A percentile compares a stretch with the other conserved stretches of the same genome.
These are phyloP conservation scores for Thelonectria olida DNA, from an alignment of 2,329 filamentous ascomycete species.

Conservation along the genomic window DNA sequence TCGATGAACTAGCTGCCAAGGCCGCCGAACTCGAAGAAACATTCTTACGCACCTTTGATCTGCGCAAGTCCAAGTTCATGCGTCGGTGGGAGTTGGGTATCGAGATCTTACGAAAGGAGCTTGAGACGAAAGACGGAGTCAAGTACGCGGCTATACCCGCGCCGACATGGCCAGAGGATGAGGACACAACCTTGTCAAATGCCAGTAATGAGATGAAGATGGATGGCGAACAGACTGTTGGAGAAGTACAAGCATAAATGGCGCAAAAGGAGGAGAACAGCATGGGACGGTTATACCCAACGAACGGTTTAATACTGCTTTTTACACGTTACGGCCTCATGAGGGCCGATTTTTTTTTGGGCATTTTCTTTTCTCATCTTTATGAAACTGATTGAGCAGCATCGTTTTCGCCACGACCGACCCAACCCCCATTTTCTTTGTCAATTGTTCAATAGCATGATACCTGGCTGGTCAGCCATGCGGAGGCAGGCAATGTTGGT, in stretches of 20 bases:
- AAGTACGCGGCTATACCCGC: slow-evolving; percentile 51
- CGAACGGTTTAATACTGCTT: slow-evolving; percentile 16
- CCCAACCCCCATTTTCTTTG: slow-evolving; percentile 3
- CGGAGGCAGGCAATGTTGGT: slow-evolving; percentile 23
- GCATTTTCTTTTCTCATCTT: not conserved
- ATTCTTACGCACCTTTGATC: slow-evolving; percentile 54
- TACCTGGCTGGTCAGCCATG: slow-evolving; percentile 35
- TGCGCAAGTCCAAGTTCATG: slow-evolving; percentile 55
- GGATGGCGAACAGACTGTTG: not conserved
- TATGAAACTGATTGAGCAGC: not conserved
- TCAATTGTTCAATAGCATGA: slow-evolving; percentile 29
- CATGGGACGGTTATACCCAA: slow-evolving; percentile 3
- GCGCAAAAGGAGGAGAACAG: not conserved
- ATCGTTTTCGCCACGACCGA: slow-evolving; percentile 13
- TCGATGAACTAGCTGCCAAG: slow-evolving; percentile 56
- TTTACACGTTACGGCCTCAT: slow-evolving; percentile 5
- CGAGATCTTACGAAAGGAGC: slow-evolving; percentile 62
- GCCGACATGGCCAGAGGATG: slow-evolving; percentile 45
- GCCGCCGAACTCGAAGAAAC: slow-evolving; percentile 61
- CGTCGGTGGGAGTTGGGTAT: slow-evolving; percentile 62
- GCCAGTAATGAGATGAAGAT: not conserved
- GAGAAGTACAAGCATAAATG: slow-evolving; percentile 10
- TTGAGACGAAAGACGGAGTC: slow-evolving; percentile 56
- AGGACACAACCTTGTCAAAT: not conserved
- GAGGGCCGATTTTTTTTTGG: not conserved